Evolutionary conservation across 106 monocot genomes (phyloP).

Genomic region (Dendrobium huoshanense): DNA sequence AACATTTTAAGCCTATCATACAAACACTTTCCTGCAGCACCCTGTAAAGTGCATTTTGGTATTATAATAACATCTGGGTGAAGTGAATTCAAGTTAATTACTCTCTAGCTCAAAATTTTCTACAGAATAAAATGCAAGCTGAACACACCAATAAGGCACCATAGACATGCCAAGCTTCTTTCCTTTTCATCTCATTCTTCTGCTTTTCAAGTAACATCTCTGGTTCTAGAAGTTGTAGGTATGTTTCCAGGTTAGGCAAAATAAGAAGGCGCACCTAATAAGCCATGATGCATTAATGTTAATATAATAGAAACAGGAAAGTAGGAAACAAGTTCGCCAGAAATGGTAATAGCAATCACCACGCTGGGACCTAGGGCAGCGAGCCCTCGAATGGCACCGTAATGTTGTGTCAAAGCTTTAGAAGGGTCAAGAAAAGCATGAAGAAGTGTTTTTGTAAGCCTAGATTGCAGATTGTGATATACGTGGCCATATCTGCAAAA

Average conservation of each 20-base stretch:
- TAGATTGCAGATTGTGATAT: conserved; percentile 88
- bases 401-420: conserved; percentile 94
- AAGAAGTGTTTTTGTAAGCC: conserved; percentile 79
- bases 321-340: not conserved
- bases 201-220: conserved; percentile 93
- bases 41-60: conserved; percentile 38
- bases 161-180: conserved; percentile 99
- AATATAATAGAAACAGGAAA: conserved; percentile 5
- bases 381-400: conserved; percentile 95
- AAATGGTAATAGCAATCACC: conserved; percentile 33
- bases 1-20: conserved; percentile 69
- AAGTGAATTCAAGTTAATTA: not conserved
- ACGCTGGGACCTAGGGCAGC: conserved; percentile 79
- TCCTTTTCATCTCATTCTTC: conserved; percentile 96
- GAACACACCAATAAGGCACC: conserved; percentile 74
- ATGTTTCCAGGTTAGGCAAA: conserved; percentile 87
- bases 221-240: conserved; percentile 87
- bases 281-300: conserved; percentile 8
- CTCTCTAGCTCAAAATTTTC: not conserved
- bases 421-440: conserved; percentile 91
- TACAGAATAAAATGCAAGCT: not conserved
- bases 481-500: conserved; percentile 78
- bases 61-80: not conserved
- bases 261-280: conserved; percentile 80
- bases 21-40: conserved; percentile 90